Conservation (phyloP, 2,329 filamentous ascomycete genomes). For the Aschersonia sp. region DNA sequence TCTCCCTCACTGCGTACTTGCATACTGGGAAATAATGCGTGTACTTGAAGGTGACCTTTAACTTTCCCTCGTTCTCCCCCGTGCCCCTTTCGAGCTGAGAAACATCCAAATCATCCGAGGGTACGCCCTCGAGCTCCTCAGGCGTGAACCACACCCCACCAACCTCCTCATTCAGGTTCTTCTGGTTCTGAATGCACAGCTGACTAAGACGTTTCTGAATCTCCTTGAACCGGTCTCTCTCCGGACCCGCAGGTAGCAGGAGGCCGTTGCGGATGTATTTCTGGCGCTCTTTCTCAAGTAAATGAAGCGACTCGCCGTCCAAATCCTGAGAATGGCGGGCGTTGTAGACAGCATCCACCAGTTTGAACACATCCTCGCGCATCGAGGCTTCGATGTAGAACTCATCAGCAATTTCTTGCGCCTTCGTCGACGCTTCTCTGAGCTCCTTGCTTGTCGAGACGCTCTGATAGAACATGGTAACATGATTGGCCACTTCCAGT, state of each 20-base stretch:
- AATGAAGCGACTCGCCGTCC: slow-evolving; percentile 53
- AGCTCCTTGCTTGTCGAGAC: slow-evolving; percentile 55
- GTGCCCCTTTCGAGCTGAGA: slow-evolving; percentile 55
- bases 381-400: slow-evolving; percentile 66
- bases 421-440: slow-evolving; percentile 61
- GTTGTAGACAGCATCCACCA: slow-evolving; percentile 44
- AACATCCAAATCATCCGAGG: slow-evolving; percentile 51
- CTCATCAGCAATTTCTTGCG: slow-evolving; percentile 61
- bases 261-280: slow-evolving; percentile 65
- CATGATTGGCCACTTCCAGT: slow-evolving; percentile 42
- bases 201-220: slow-evolving; percentile 69
- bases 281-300: slow-evolving; percentile 67
- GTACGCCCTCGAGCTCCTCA: slow-evolving; percentile 61
- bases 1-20: slow-evolving; percentile 60
- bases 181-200: slow-evolving; percentile 61
- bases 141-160: slow-evolving; percentile 67
- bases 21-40: slow-evolving; percentile 64
- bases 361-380: slow-evolving; percentile 65
- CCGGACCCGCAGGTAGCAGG: slow-evolving; percentile 50
- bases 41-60: slow-evolving; percentile 71
- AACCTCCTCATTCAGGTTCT: slow-evolving; percentile 71
- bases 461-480: slow-evolving; percentile 68
- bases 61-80: slow-evolving; percentile 56
- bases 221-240: slow-evolving; percentile 71
- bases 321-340: slow-evolving; percentile 36